Evolutionary conservation across 139 green algal species (phyloP), one percentile per base, ranked within the genome.

Genomic region (Picochlorum sp.): DNA sequence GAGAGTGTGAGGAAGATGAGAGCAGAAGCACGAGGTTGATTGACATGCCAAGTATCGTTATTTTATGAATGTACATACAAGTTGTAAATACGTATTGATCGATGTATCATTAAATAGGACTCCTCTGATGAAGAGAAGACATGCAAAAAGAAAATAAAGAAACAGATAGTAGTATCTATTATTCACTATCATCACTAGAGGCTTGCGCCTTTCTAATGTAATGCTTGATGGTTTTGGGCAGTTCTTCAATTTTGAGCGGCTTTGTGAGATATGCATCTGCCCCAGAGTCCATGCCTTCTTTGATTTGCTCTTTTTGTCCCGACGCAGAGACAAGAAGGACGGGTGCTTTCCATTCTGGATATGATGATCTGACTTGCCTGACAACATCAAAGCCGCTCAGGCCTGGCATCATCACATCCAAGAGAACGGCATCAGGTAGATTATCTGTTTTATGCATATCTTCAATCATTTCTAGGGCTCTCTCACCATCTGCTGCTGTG

Each of bases 371-470:
- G 23, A 77, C 30, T 18, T 30, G 16, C 10, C 65, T 57, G 15
- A 69, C 65, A 6, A 78, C 72, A 51, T 76, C 68, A 50, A 65
- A 76, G 26, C 84, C 84, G 66, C 75, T 87, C 69, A 89, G 83
- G 4, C 66, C 72, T 2, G 84, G 84, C 84, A 90, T 90, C 84
- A 90, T 90, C 0, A 90, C 80, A 37, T 90, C 82, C 41, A 89
- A 75, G 58, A 90, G 69, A 41, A 90, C 81, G 23, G 83, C 18
- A 68, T 89, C 78, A 0, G 83, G 83, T 49, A 84, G 69, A 24
- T 4, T 15, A 41, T 24, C 57, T 8, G 32, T 37, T 26, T 15
- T 44, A 7, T 44, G 38, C n/a, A 37, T 4, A 37, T 67, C 46
- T n/a, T 68, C 28, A 20, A 76, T 37, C 69, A 73, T 60, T 45